These are phyloP conservation scores for Boletus reticulatus DNA, from an alignment of 768 basidiomycete genomes.

Conservation along the genomic window DNA sequence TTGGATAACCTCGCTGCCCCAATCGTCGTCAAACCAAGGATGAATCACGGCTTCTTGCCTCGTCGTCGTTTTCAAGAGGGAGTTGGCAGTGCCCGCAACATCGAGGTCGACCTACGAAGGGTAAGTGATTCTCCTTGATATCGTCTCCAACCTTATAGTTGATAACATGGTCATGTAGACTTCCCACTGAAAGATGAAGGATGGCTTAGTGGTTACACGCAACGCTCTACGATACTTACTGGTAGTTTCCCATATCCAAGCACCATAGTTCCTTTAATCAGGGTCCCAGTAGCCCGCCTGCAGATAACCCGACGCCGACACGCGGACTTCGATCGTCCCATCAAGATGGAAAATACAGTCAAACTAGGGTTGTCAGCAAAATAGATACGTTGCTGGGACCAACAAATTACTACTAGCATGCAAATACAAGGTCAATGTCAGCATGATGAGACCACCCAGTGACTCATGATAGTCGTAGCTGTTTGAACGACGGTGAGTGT, in stretches of 20 bases:
- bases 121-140: background rate
- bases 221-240: constrained; percentile 36
- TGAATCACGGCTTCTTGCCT: constrained; percentile 46
- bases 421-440: background rate
- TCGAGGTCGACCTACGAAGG: constrained; percentile 57
- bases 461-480: constrained; percentile 56
- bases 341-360: constrained; percentile 68
- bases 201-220: background rate
- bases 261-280: constrained; percentile 51
- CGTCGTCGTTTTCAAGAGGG: constrained; percentile 50
- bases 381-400: background rate
- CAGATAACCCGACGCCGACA: constrained; percentile 68
- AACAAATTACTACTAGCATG: constrained; percentile 30
- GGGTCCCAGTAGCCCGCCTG: constrained; percentile 61
- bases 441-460: background rate
- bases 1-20: constrained; percentile 54
- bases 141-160: constrained; percentile 48
- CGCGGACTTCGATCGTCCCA: constrained; percentile 64
- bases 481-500: background rate
- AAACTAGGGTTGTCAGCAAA: constrained; percentile 38
- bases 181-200: constrained; percentile 57
- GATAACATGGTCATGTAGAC: constrained; percentile 66
- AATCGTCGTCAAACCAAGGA: constrained; percentile 59
- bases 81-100: constrained; percentile 57
- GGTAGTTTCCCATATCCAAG: constrained; percentile 51